Conservation (phyloP, 129 eudicot species). For the Flaveria brownii region DNA sequence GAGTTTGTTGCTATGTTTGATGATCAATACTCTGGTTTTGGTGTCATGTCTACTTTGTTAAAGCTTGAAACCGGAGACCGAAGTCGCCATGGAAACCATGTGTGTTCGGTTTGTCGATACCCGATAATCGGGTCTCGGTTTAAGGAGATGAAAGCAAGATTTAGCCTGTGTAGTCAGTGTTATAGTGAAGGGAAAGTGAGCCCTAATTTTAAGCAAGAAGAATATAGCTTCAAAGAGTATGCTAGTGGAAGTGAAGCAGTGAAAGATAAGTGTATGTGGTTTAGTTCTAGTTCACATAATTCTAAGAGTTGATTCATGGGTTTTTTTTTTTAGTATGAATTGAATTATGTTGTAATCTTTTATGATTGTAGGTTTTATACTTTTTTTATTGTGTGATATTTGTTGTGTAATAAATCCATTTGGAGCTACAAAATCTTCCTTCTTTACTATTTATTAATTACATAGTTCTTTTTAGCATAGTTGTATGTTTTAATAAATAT, state of each 20-base stretch:
- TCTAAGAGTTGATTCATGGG: conserved; percentile 37
- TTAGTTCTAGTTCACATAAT: conserved; percentile 44
- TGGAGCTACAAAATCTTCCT: conserved; percentile 14
- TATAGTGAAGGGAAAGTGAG: conserved; percentile 97
- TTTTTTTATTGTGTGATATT: conserved; percentile 20
- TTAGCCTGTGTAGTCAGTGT: conserved; percentile 82
- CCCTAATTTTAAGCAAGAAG: conserved; percentile 69
- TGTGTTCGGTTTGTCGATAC: conserved; percentile 77
- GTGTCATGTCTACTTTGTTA: conserved; percentile 66
- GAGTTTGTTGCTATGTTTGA: conserved; percentile 86
- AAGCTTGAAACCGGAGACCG: conserved; percentile 84
- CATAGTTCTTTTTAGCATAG: conserved; percentile 2
- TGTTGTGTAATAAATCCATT: conserved; percentile 23
- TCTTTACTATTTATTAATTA: not conserved
- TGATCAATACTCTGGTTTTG: conserved; percentile 85
- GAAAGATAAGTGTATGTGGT: conserved; percentile 90
- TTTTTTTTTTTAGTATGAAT: not conserved
- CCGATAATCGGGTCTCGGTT: conserved; percentile 88
- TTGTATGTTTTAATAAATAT: not conserved
- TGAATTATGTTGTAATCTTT: conserved; percentile 18
- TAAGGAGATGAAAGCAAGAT: conserved; percentile 69
- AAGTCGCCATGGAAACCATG: conserved; percentile 70
- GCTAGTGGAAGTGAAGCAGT: conserved; percentile 73
- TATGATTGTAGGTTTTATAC: conserved; percentile 17
- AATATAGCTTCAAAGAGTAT: conserved; percentile 79